Base-by-base conservation (phyloP, 2,329 filamentous ascomycete genomes). In the Aspergillus flavus region DNA sequence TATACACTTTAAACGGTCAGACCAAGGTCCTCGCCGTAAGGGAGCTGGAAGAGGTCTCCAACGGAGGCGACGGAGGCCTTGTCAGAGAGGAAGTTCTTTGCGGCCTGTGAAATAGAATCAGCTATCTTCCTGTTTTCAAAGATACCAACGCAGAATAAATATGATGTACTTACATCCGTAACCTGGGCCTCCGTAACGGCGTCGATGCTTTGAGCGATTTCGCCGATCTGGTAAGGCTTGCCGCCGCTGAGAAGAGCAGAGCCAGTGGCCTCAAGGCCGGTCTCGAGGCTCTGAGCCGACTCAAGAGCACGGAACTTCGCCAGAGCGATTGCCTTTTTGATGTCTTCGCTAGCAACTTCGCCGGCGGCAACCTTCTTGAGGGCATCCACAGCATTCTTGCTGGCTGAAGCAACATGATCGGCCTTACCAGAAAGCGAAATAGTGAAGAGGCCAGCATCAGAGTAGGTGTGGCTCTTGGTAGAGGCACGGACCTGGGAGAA, bases 271-370 rank as follows among this genome's bases (percentile, higher is more conserved):
- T 96, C 89, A 64, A 98, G 84, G 71, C 92, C 92, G 62, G 89
- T 86, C 71, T 89, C 86, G 67, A 91, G 87, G 73, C 89, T 88
- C 82, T 97, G 91, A 70, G 89, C 91, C 68, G 89, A 86, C 75
- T 96, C 92, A 60, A 98, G 85, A 69, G 93, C 90, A 78, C 91
- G 89, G 83, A 97, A 99, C 83, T 97, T 98, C 75, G 95, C 95
- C 74, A 91, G 89, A 64, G 94, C 92, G 77, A 94, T 87, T 58
- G 95, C 95, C 86, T 97, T 98, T 80, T 89, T 87, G 76, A 98
- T 85, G 66, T 95, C 91, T 80, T 99, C 95, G 77, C 91, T 90
- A 79, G 85, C 87, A 72, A 95, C 85, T 61, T 89, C 83, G 69
- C 92, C 92, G 59, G 88, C 86, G 16, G 92, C 89, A 69, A 97